Evolutionary conservation across 2,329 filamentous ascomycete genomes (phyloP), one percentile per base, ranked within the genome.

Genomic region (Cladosporium sp.): DNA sequence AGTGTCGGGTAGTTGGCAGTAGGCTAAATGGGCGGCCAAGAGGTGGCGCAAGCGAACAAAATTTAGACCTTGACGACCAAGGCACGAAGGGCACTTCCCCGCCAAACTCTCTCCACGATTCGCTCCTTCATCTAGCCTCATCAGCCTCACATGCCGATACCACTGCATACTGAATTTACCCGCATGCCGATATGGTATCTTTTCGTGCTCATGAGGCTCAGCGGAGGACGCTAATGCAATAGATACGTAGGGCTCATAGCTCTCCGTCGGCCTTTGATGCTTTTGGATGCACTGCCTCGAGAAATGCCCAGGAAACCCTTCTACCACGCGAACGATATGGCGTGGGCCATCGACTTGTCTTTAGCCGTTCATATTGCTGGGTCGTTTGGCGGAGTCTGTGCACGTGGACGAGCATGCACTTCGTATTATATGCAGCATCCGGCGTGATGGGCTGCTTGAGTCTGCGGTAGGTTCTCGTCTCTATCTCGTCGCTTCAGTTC

Each of bases 321-420:
- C 31, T 8, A 26, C 10, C 29, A 33, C n/a, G 33, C 21, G n/a
- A 29, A n/a, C 55, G 21, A 35, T n/a, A 57, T 40, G 21, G 31
- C 21, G 21, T 28, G 29, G 31, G 28, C 10, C 33, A 21, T 0
- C 84, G 79, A 1, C 91, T 96, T 0, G 90, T 89, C 10, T 81
- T 64, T 28, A 78, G 87, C 83, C 68, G 78, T 82, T 60, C 66
- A 73, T 70, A 69, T 66, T 52, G 26, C 50, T 44, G n/a, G 33
- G 18, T 18, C 6, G 6, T 23, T 33, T 31, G 12, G n/a, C 29
- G 16, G 23, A 63, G 61, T 56, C 61, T 56, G 26, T 63, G 50
- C 61, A 31, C 23, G 12, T 21, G 26, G 29, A 23, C 14, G 26
- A 14, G 12, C n/a, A 62, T 31, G 11, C 5, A 5, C 11, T 62